Conservation (phyloP, 805 yeast species). For the Candida rishiriensis region DNA sequence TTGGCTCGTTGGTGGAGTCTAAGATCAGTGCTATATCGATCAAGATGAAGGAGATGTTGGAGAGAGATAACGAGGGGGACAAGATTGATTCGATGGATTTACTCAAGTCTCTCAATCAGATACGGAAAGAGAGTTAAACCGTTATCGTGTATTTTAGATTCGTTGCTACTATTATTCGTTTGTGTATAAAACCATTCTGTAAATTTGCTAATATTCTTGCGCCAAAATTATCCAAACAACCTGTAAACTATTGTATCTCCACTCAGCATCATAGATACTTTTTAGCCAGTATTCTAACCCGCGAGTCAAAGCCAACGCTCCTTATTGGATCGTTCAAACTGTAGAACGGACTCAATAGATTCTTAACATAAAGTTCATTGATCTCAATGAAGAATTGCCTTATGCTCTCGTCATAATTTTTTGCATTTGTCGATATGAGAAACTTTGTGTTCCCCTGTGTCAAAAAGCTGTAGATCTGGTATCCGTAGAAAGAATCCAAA, state of each 20-base stretch:
- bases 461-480: slow-evolving; percentile 74
- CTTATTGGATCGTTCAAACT: slow-evolving; percentile 67
- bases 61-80: slow-evolving; percentile 18
- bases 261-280: slow-evolving; percentile 51
- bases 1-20: slow-evolving; percentile 15
- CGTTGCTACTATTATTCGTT: too few relatives aligned
- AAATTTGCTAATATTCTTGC: too few relatives aligned
- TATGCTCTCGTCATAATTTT: slow-evolving; percentile 62
- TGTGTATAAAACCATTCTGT: too few relatives aligned
- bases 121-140: background rate
- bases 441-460: slow-evolving; percentile 87
- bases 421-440: slow-evolving; percentile 60
- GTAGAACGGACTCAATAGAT: slow-evolving; percentile 83
- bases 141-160: background rate
- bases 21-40: slow-evolving; percentile 18
- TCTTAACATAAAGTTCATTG: slow-evolving; percentile 84
- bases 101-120: slow-evolving; percentile 15
- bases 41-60: slow-evolving; percentile 18
- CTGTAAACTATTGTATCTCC: too few relatives aligned
- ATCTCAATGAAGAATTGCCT: slow-evolving; percentile 80
- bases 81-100: slow-evolving; percentile 30
- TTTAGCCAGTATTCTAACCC: slow-evolving; percentile 66
- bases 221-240: too few relatives aligned
- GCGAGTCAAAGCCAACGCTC: slow-evolving; percentile 69
- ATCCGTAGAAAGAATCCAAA: slow-evolving; percentile 83